phyloP scores from a whole-genome alignment of 1,139 yeast species.

The Sugiyamaella grinbergsii region DNA sequence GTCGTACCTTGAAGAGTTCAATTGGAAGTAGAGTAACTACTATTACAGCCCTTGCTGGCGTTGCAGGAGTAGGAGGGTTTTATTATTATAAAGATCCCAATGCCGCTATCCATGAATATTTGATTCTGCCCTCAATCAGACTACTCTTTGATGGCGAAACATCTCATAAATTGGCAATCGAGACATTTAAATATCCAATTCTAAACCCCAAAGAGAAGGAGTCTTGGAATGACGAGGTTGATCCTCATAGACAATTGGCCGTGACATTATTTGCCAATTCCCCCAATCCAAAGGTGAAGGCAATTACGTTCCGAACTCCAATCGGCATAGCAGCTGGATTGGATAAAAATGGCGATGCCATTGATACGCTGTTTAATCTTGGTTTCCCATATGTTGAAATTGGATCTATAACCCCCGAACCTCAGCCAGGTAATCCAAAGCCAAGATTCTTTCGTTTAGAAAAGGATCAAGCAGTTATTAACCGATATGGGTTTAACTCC shows the following conservation, averaged over 20 bases:
- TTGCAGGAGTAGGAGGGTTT: constrained; percentile 43
- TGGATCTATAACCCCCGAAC: constrained; percentile 89
- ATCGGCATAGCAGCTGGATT: constrained; percentile 95
- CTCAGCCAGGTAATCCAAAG: constrained; percentile 91
- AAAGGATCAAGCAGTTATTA: constrained; percentile 85
- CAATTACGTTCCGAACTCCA: constrained; percentile 61
- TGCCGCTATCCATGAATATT: constrained; percentile 78
- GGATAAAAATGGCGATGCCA: constrained; percentile 93
- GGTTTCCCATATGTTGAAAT: constrained; percentile 93
- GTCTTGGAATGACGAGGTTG: constrained; percentile 38
- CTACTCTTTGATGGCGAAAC: constrained; percentile 76
- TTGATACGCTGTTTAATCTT: constrained; percentile 71
- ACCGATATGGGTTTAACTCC: constrained; percentile 93
- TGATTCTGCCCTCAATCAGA: constrained; percentile 75
- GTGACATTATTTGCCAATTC: constrained; percentile 40
- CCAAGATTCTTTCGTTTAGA: constrained; percentile 89
- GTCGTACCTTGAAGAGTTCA: constrained; percentile 22
- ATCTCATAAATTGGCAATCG: constrained; percentile 78
- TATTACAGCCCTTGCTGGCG: constrained; percentile 37
- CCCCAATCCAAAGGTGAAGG: constrained; percentile 37
- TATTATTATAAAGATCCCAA: constrained; percentile 70
- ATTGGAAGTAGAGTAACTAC: constrained; percentile 29
- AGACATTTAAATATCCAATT: constrained; percentile 56
- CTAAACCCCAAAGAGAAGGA: constrained; percentile 39
- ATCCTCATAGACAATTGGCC: constrained; percentile 38